Conservation (phyloP, 257 asterid species). For the Sherardia arvensis region DNA sequence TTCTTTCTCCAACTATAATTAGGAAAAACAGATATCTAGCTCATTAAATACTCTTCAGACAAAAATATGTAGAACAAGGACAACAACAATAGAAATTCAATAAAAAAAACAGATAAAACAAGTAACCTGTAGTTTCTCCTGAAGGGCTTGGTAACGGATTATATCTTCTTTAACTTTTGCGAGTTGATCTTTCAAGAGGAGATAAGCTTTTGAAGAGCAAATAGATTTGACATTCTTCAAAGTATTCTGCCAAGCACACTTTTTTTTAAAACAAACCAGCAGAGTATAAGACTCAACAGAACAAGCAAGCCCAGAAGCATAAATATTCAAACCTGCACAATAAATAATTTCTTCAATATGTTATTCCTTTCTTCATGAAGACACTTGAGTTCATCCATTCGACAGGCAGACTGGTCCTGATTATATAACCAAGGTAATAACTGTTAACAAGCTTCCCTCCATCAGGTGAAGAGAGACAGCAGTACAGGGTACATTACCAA, state of each 20-base stretch:
- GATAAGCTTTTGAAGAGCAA: constrained; percentile 68
- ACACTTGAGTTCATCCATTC: constrained; percentile 56
- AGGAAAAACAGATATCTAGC: constrained; percentile 2
- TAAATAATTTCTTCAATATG: constrained; percentile 54
- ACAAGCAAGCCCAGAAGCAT: constrained; percentile 4
- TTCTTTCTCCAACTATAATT: constrained; percentile 71
- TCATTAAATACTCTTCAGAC: background rate
- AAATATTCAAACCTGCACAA: constrained; percentile 56
- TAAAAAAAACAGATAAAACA: constrained; percentile 5
- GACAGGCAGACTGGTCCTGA: constrained; percentile 65
- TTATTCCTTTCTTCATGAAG: constrained; percentile 80
- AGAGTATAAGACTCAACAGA: background rate
- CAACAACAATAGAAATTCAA: background rate
- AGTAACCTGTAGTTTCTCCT: constrained; percentile 89
- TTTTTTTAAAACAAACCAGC: background rate
- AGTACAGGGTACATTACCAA: constrained; percentile 38
- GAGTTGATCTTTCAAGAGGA: constrained; percentile 65
- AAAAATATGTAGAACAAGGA: too few species aligned
- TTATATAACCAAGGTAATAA: background rate
- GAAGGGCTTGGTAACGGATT: constrained; percentile 57
- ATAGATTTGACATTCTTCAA: constrained; percentile 60
- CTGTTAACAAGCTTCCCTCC: background rate
- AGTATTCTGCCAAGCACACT: constrained; percentile 52
- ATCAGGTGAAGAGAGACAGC: constrained; percentile 14
- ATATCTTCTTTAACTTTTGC: constrained; percentile 65